A percentile compares a stretch with the other conserved stretches of the same genome.
Evolutionary conservation across 257 asterid genomes (phyloP).

Genomic region (Solanum habrochaites): DNA sequence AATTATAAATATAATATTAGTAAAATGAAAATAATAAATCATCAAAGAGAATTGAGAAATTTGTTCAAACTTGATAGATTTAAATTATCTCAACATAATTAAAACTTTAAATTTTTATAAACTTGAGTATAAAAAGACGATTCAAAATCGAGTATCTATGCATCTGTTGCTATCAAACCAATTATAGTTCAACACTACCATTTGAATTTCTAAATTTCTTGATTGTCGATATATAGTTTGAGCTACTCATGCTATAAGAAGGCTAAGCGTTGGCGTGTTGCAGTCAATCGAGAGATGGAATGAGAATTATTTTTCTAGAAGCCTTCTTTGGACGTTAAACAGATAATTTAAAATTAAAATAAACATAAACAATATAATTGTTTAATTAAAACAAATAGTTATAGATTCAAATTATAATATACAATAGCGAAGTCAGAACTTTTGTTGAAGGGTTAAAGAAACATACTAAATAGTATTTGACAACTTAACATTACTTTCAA

Average conservation of each 20-base stretch:
- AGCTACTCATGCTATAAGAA: background rate
- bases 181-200: background rate
- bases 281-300: too few relatives aligned
- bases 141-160: background rate
- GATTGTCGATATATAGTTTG: too few relatives aligned
- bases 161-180: background rate
- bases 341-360: accelerated
- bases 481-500: background rate
- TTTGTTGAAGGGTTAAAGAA: accelerated
- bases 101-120: too few relatives aligned
- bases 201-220: too few relatives aligned
- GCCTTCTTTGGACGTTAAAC: background rate
- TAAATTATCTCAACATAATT: too few relatives aligned
- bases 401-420: background rate
- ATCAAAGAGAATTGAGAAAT: too few relatives aligned
- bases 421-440: accelerated
- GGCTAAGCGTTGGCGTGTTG: background rate
- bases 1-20: background rate
- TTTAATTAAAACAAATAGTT: background rate
- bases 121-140: background rate
- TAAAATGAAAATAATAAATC: too few relatives aligned
- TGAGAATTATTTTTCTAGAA: too few relatives aligned
- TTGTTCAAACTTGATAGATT: too few relatives aligned
- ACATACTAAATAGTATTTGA: background rate
- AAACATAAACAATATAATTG: accelerated